Evolutionary conservation across 75 land plant genomes (phyloP), one percentile per base, ranked within the genome.

Genomic region (Sequoiadendron giganteum): DNA sequence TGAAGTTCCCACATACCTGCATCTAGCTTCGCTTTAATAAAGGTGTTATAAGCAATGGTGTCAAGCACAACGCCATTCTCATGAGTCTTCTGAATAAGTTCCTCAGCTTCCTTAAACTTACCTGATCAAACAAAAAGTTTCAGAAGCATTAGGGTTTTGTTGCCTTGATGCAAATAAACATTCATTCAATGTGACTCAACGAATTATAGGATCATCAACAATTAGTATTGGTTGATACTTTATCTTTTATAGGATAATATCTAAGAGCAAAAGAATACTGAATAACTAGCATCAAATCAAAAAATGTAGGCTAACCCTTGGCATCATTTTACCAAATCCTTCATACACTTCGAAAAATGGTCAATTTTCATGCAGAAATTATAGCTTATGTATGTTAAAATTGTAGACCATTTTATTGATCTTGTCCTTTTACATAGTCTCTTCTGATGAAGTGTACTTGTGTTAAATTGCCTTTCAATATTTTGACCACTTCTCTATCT

Each of bases 41-140:
- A 95, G n/a, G 96, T 95, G 85, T 97, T 97, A 86, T 92, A 97
- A 43, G 96, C 96, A 72, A 96, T 91, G 45, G 94, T 96, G 90
- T 97, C 99, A 89, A 97, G 93, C 83, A 88, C 89, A 87, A 91
- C 21, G 21, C 85, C 89, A 55, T 86, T 78, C 43, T 90, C 30
- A 83, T 90, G 89, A 86, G 92, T 90, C 19, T 86, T 87, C 86
- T 85, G 81, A 52, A 96, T 93, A 30, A 95, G 86, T 49, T 49
- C 86, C 83, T 94, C 92, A 19, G 97, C 95, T 49, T 95, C 93
- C 81, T 86, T 68, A 91, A 92, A 89, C 87, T 89, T 91, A 18
- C 95, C 98, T 96, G 90, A 5, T 28, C 61, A 89, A 85, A 85
- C 34, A 48, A 52, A 28, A 75, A 25, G 16, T 32, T 75, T 13